Evolutionary conservation across 768 basidiomycete genomes (phyloP).

Genomic region (Leucocoprinus leucothites): DNA sequence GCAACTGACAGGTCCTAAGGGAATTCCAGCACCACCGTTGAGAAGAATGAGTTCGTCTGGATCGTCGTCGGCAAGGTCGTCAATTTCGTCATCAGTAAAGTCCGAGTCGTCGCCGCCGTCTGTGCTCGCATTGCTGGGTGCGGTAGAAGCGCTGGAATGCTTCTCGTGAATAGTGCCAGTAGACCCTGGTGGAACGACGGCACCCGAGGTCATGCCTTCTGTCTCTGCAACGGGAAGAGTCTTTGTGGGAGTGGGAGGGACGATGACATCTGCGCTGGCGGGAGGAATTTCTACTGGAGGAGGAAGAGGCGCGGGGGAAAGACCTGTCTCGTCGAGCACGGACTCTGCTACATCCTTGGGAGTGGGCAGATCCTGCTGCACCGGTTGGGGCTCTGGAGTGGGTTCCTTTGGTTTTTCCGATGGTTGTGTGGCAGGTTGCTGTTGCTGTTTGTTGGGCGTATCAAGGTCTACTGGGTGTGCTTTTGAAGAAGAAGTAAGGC

Average conservation of each 20-base stretch:
- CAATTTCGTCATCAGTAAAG: conserved; percentile 66
- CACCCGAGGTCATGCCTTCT: conserved; percentile 86
- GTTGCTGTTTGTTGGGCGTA: conserved; percentile 18
- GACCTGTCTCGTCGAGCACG: conserved; percentile 2
- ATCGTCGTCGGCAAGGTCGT: conserved; percentile 71
- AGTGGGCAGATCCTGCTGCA: not conserved
- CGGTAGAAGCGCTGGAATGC: conserved; percentile 15
- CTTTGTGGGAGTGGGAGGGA: conserved; percentile 35
- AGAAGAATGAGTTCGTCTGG: conserved; percentile 80
- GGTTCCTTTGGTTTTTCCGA: conserved; percentile 6
- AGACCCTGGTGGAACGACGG: conserved; percentile 88
- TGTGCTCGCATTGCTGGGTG: conserved; percentile 31
- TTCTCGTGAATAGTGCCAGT: conserved; percentile 35
- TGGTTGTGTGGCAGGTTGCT: conserved; percentile 13
- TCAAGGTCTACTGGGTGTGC: conserved; percentile 45
- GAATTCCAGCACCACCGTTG: conserved; percentile 93
- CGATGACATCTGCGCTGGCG: conserved; percentile 28
- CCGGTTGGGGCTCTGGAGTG: not conserved
- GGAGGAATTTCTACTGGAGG: conserved; percentile 14
- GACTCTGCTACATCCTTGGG: conserved; percentile 1
- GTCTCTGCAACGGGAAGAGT: conserved; percentile 66
- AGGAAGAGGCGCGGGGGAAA: conserved; percentile 13
- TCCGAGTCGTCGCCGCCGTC: conserved; percentile 66
- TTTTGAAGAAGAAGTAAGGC: conserved; percentile 46
- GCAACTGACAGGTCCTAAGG: conserved; percentile 79